These are phyloP conservation scores for Starmerella powellii DNA, from an alignment of 805 yeast genomes.

Conservation along the genomic window DNA sequence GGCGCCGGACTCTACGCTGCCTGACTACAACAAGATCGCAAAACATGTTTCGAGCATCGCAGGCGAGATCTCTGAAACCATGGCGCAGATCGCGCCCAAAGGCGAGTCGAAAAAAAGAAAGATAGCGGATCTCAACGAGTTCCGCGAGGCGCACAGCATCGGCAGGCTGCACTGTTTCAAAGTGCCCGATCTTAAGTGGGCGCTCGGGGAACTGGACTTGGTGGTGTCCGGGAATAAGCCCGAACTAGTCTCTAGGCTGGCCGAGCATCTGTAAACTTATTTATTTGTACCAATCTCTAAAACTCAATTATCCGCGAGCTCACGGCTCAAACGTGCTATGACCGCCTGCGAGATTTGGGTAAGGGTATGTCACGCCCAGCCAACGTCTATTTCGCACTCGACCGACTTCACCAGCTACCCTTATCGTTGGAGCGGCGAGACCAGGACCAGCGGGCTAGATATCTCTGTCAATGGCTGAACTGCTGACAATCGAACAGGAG, in stretches of 20 bases:
- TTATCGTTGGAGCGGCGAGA: not conserved
- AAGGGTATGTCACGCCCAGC: no score
- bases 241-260: not conserved
- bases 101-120: not conserved
- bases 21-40: not conserved
- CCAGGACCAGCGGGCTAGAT: no score
- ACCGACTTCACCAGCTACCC: no score
- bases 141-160: not conserved
- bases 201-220: not conserved
- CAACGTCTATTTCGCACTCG: no score
- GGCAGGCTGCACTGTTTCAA: not conserved
- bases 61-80: not conserved
- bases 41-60: not conserved
- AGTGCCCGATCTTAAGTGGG: constrained; percentile 2
- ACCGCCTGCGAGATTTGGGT: no score
- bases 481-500: constrained; percentile 56
- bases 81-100: not conserved
- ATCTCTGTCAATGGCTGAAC: constrained; percentile 1
- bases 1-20: not conserved
- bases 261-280: not conserved
- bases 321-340: no score
- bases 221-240: not conserved
- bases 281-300: not conserved
- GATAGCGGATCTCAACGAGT: not conserved
- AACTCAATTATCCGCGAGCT: no score